Conservation (phyloP, 2,329 filamentous ascomycete species). For the Colletotrichum noveboracense region DNA sequence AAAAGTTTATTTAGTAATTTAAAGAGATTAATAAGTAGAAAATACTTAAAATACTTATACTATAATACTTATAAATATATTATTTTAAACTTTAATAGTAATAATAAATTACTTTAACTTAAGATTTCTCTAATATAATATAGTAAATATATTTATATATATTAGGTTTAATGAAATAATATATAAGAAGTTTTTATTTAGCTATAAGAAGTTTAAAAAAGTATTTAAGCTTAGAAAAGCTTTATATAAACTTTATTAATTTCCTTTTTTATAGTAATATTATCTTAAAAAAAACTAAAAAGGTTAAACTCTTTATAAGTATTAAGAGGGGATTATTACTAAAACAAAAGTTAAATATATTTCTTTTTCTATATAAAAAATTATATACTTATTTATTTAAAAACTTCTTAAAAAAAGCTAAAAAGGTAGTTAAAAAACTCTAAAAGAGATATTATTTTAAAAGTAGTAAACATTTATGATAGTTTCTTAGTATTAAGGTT, state of each 20-base stretch:
- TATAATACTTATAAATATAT: background rate
- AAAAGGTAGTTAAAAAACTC: background rate
- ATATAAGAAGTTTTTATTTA: no score
- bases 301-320: background rate
- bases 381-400: background rate
- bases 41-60: background rate
- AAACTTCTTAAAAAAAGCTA: rapidly evolving
- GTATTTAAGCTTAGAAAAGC: no score
- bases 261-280: background rate
- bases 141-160: no score
- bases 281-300: background rate
- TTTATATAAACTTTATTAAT: no score
- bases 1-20: background rate
- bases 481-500: no score
- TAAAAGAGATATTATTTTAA: background rate
- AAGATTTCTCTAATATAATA: no score
- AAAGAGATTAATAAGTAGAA: background rate
- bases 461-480: no score
- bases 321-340: background rate
- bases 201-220: no score
- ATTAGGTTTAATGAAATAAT: no score
- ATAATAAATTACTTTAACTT: background rate
- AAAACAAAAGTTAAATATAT: background rate
- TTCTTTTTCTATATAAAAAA: background rate
- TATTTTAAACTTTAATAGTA: background rate